Conservation (phyloP, 2,329 filamentous ascomycete genomes). For the Ambrosiella cleistominuta region DNA sequence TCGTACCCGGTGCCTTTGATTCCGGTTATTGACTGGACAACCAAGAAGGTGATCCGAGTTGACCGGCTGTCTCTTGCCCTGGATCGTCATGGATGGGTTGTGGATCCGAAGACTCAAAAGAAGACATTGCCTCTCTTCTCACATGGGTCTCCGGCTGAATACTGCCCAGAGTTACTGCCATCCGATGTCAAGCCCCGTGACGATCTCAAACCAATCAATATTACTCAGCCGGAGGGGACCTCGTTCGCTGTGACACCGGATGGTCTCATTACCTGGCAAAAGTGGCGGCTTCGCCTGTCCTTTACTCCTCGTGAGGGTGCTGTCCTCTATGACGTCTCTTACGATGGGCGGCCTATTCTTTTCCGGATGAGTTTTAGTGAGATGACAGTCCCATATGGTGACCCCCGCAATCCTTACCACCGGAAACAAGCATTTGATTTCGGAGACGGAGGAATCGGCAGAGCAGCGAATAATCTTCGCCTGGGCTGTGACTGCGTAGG, state of each 20-base stretch:
- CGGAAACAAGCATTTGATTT: conserved; percentile 58
- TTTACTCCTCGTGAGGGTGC: conserved; percentile 56
- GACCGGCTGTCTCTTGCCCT: conserved; percentile 37
- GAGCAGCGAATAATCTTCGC: conserved; percentile 48
- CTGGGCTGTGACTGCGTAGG: conserved; percentile 57
- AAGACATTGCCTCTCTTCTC: conserved; percentile 29
- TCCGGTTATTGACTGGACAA: conserved; percentile 39
- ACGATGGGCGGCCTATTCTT: conserved; percentile 46
- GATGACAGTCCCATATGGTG: conserved; percentile 52
- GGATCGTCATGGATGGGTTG: conserved; percentile 24
- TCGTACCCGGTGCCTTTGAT: conserved; percentile 42
- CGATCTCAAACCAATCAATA: conserved; percentile 51
- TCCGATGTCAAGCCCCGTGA: conserved; percentile 23
- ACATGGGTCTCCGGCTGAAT: conserved; percentile 25
- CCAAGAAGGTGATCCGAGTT: conserved; percentile 36
- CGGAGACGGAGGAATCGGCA: conserved; percentile 50
- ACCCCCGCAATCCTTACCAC: conserved; percentile 46
- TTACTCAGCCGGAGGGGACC: conserved; percentile 51
- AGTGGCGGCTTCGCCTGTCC: conserved; percentile 51
- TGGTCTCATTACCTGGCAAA: conserved; percentile 40
- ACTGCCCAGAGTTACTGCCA: conserved; percentile 33
- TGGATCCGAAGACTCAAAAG: conserved; percentile 3
- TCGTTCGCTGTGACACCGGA: conserved; percentile 41
- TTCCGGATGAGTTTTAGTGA: conserved; percentile 51
- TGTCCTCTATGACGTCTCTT: conserved; percentile 52